Conservation (phyloP, 768 basidiomycete genomes). For the Clitopilus hobsonii region DNA sequence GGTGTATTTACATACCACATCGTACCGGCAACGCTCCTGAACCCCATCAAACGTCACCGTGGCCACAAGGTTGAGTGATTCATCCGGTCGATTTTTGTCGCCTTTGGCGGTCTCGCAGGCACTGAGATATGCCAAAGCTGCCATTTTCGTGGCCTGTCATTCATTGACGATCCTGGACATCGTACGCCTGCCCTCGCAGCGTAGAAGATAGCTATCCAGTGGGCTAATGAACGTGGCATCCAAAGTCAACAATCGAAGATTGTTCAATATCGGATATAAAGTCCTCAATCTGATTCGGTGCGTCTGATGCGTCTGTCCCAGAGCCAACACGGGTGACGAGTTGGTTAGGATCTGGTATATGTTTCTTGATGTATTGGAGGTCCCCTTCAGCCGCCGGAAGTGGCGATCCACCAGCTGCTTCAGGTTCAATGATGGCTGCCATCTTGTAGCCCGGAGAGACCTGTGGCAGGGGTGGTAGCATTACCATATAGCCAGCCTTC, state of each 20-base stretch:
- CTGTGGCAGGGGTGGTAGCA: not conserved
- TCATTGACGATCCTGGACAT: not conserved
- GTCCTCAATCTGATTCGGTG: not conserved
- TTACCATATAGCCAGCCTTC: too few relatives aligned
- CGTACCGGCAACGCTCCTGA: constrained; percentile 11
- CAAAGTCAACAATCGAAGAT: not conserved
- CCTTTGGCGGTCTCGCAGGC: not conserved
- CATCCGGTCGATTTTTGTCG: constrained; percentile 2
- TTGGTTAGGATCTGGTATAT: not conserved
- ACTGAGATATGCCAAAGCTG: not conserved
- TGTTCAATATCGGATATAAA: not conserved
- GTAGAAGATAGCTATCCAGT: not conserved
- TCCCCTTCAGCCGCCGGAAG: not conserved
- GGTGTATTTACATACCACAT: constrained; percentile 5
- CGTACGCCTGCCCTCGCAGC: not conserved
- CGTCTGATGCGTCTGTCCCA: too few relatives aligned
- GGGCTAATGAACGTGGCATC: not conserved
- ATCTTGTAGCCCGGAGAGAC: not conserved
- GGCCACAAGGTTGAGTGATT: constrained; percentile 10
- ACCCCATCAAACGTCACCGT: constrained; percentile 10
- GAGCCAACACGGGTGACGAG: not conserved
- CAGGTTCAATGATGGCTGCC: not conserved
- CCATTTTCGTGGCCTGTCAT: constrained; percentile 5
- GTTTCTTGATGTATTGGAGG: not conserved
- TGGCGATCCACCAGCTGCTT: not conserved